Conservation (phyloP, 495 filamentous ascomycete genomes). For the Penicillium cosmopolitanum region DNA sequence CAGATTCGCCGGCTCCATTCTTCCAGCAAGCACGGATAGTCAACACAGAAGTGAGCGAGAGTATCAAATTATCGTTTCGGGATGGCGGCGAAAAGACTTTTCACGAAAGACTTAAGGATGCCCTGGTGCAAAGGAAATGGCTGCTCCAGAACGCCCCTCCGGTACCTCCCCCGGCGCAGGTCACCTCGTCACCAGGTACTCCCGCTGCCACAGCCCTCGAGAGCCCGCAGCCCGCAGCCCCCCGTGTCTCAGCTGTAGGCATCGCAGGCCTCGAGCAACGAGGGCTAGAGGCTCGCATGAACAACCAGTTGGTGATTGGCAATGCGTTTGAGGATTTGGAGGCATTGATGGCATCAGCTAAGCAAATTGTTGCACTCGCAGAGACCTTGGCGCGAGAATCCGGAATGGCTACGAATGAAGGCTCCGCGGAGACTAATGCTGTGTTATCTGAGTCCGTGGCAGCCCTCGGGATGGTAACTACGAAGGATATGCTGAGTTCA, state of each 20-base stretch:
- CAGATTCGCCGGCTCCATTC: slow-evolving; percentile 80
- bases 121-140: slow-evolving; percentile 94
- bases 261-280: slow-evolving; percentile 91
- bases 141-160: slow-evolving; percentile 91
- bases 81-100: slow-evolving; percentile 89
- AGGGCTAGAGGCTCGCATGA: slow-evolving; percentile 78
- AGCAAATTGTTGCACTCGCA: slow-evolving; percentile 91
- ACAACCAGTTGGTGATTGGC: slow-evolving; percentile 91
- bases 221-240: slow-evolving; percentile 28
- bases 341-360: slow-evolving; percentile 94
- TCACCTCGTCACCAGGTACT: slow-evolving; percentile 24
- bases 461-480: slow-evolving; percentile 85
- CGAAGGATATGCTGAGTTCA: slow-evolving; percentile 82
- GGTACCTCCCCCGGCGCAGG: slow-evolving; percentile 66
- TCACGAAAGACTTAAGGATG: slow-evolving; percentile 82
- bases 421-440: slow-evolving; percentile 66
- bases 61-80: slow-evolving; percentile 89
- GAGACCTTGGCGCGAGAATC: slow-evolving; percentile 80
- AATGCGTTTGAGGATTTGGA: slow-evolving; percentile 96
- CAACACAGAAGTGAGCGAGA: slow-evolving; percentile 65
- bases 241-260: slow-evolving; percentile 70
- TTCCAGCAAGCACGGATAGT: slow-evolving; percentile 42
- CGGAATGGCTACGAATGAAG: slow-evolving; percentile 57
- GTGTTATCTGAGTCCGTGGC: slow-evolving; percentile 82
- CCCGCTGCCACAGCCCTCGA: slow-evolving; percentile 23